Percentiles rank a stretch among this genome's conserved stretches.
Conservation (phyloP, 1,139 yeast genomes). For the Eremothecium sinecaudum region DNA sequence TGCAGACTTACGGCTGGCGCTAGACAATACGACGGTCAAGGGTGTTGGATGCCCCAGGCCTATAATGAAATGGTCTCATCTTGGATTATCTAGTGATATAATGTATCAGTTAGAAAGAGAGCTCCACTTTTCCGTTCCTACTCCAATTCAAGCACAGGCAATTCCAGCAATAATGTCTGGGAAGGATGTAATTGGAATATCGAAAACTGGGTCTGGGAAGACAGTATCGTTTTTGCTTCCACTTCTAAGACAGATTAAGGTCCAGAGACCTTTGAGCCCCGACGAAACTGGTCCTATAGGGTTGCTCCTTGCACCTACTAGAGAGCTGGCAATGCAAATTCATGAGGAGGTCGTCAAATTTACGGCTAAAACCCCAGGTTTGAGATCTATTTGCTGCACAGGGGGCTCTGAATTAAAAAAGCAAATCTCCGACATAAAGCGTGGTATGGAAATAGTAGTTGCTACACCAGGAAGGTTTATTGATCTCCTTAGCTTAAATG, state of each 20-base stretch:
- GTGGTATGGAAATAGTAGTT: conserved; percentile 73
- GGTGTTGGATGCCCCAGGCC: conserved; percentile 61
- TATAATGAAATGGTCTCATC: conserved; percentile 65
- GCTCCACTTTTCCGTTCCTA: conserved; percentile 35
- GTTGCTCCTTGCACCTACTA: conserved; percentile 76
- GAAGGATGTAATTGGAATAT: conserved; percentile 83
- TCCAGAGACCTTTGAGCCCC: conserved; percentile 47
- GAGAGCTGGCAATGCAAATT: conserved; percentile 87
- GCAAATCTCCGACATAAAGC: conserved; percentile 72
- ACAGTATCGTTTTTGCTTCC: conserved; percentile 85
- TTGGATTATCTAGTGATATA: conserved; percentile 60
- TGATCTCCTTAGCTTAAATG: conserved; percentile 76
- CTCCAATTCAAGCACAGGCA: conserved; percentile 87
- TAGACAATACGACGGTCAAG: conserved; percentile 56
- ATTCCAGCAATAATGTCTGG: conserved; percentile 88
- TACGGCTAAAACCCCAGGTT: conserved; percentile 36
- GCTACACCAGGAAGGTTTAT: conserved; percentile 96
- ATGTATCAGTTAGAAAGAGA: conserved; percentile 41
- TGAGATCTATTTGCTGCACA: conserved; percentile 70
- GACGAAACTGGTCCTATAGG: conserved; percentile 68
- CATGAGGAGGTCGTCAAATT: conserved; percentile 57
- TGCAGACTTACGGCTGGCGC: conserved; percentile 41
- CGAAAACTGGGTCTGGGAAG: conserved; percentile 95
- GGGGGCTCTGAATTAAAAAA: conserved; percentile 87
- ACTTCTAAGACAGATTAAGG: conserved; percentile 69